Evolutionary conservation across 768 basidiomycete genomes (phyloP), one percentile per base, ranked within the genome.

Genomic region (Amanita rimosa): DNA sequence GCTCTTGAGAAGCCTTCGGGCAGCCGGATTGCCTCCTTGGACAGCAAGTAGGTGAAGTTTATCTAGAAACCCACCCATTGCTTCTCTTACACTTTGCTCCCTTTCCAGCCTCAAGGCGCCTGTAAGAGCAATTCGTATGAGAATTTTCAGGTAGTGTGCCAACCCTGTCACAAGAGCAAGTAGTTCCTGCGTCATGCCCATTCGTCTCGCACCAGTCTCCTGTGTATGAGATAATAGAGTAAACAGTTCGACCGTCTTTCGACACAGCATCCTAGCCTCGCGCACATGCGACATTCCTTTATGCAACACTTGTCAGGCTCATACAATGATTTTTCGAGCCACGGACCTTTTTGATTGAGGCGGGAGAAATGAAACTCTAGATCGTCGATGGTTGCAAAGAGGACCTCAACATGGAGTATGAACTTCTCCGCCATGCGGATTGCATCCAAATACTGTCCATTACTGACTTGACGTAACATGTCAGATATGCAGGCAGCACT

Each of bases 371-470:
- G 78, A 53, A 78, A 85, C 64, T 96, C 93, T 38, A 99, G 77
- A 64, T 98, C 94, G 62, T 99, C 96, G 55, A 98, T 93, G 11
- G 91, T 88, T 16, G 90, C 92, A 57, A 99, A 99, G 17, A 99
- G 76, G 39, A 95, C 90, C 64, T 99, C 96, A 47, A 99, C 96
- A 61, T 99, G 95, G 16, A 98, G 72, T 56, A 98, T 97, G 60
- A 99, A 99, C 70, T 87, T 90, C 68, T 99, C 96, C 10, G 96
- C 95, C 88, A 98, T 91, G 55, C 91, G 78, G 59, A 99, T 93
- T 44, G 94, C 95, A 58, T 98, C 95, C 49, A 96, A 75, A 65
- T 97, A 95, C 59, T 94, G 85, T 8, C 91, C 89, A 57, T 86
- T 92, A 74, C 94, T 97, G 66, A 99, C 96, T 62, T 94, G 90